Percentiles rank a stretch among this genome's conserved stretches.
Evolutionary conservation across 225 moss, liverwort and hornwort genomes (phyloP).

Genomic region (Physcomitrium patens): DNA sequence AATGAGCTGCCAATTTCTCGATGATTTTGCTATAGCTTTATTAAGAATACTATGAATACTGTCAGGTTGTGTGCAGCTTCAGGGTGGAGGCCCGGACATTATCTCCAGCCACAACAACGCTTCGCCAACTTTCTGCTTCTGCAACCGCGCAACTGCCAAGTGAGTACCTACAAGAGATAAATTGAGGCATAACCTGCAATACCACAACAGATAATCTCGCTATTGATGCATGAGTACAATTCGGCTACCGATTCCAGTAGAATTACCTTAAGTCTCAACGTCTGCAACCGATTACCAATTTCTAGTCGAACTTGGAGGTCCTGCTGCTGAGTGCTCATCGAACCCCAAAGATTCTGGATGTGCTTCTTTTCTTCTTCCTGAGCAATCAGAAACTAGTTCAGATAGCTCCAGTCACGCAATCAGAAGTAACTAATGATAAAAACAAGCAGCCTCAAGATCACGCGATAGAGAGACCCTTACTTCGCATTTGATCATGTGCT

Average conservation of each 20-base stretch:
- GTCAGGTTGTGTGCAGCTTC: constrained; percentile 8
- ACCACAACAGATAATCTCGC: too few relatives aligned
- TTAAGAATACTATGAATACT: background rate
- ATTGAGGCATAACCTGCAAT: background rate
- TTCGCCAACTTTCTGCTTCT: constrained; percentile 63
- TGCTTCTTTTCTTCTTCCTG: constrained; percentile 51
- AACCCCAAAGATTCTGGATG: constrained; percentile 45
- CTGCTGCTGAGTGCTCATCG: constrained; percentile 48
- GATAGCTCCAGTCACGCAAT: constrained; percentile 2
- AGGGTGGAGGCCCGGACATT: constrained; percentile 42
- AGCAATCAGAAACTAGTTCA: constrained; percentile 12
- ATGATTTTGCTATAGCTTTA: background rate
- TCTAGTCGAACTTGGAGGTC: constrained; percentile 48
- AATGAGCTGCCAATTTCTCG: background rate
- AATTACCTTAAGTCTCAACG: constrained; percentile 47
- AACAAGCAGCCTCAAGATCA: background rate
- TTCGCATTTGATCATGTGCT: constrained; percentile 48
- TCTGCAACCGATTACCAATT: constrained; percentile 48
- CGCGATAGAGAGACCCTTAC: constrained; percentile 25
- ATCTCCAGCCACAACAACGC: constrained; percentile 62
- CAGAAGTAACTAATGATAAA: background rate
- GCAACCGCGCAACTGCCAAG: constrained; percentile 31
- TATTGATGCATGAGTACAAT: background rate
- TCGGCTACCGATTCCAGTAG: background rate
- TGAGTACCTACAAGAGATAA: background rate